These are phyloP conservation scores for Trametes pubescens DNA, from an alignment of 1,284 basidiomycete genomes.

Conservation along the genomic window DNA sequence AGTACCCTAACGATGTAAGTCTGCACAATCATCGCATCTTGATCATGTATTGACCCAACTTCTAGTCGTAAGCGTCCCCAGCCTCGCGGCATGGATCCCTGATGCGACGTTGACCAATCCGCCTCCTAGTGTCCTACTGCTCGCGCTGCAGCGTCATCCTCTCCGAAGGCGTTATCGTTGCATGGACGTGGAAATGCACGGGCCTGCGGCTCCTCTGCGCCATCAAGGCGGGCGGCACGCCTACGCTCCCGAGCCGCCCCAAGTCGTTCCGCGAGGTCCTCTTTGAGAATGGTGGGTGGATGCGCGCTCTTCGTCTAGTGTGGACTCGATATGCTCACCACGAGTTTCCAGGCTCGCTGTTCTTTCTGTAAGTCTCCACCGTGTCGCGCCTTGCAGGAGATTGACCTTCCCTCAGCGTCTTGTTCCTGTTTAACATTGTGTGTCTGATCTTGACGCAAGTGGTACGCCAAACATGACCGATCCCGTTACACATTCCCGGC, in stretches of 20 bases:
- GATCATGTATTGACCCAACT: background rate
- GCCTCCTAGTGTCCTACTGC: constrained; percentile 2
- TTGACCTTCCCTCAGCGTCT: background rate
- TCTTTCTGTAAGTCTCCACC: background rate
- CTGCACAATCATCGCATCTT: background rate
- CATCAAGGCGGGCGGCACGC: background rate
- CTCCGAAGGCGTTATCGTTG: constrained; percentile 8
- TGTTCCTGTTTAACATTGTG: constrained; percentile 4
- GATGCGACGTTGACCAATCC: background rate
- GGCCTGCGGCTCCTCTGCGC: background rate
- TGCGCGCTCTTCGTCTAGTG: background rate
- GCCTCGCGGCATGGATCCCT: background rate
- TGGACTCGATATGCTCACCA: background rate
- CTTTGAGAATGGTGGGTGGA: constrained; percentile 4
- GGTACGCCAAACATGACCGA: background rate
- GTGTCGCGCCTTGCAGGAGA: background rate
- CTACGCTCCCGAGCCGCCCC: background rate
- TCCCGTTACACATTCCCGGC: background rate
- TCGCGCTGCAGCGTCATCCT: constrained; percentile 10
- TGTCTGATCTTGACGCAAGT: background rate
- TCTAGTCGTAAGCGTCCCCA: background rate
- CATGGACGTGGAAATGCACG: constrained; percentile 5
- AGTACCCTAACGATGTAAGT: constrained; percentile 1
- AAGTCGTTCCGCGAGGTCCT: constrained; percentile 2
- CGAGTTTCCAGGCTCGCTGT: background rate